Conservation (phyloP, 2,329 filamentous ascomycete species). For the Trichoderma afroharzianum region DNA sequence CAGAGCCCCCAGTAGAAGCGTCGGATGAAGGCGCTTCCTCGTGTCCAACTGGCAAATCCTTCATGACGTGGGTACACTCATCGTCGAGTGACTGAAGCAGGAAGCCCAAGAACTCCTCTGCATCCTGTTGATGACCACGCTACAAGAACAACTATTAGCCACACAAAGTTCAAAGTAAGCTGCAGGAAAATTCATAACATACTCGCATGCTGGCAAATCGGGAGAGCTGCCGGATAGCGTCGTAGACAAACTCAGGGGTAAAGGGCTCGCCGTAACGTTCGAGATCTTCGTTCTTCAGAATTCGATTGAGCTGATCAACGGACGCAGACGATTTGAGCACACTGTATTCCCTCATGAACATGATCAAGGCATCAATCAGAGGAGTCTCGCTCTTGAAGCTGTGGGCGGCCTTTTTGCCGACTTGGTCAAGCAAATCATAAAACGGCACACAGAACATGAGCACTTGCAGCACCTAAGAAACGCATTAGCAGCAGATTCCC, state of each 20-base stretch:
- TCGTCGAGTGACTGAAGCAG: conserved; percentile 89
- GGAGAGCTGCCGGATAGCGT: conserved; percentile 80
- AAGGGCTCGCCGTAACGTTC: conserved; percentile 90
- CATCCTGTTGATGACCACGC: conserved; percentile 96
- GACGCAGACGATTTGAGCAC: conserved; percentile 76
- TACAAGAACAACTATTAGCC: conserved; percentile 33
- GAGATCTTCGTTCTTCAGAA: conserved; percentile 76
- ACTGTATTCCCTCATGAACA: conserved; percentile 92
- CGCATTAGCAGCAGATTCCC: conserved; percentile 31
- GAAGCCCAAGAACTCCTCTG: conserved; percentile 94
- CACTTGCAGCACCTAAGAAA: conserved; percentile 79
- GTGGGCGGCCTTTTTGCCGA: conserved; percentile 77
- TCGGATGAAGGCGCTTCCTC: conserved; percentile 32
- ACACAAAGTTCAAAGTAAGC: not conserved
- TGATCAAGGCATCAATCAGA: conserved; percentile 91
- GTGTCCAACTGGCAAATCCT: conserved; percentile 40
- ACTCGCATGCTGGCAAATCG: conserved; percentile 91
- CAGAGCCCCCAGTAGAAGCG: conserved; percentile 22
- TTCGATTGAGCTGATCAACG: conserved; percentile 67
- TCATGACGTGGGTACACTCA: conserved; percentile 77
- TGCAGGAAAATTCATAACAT: conserved; percentile 33
- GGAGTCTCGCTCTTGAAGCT: conserved; percentile 96
- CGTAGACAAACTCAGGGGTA: conserved; percentile 91
- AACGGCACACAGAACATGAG: conserved; percentile 92
- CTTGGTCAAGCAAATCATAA: conserved; percentile 86